Evolutionary conservation across 768 basidiomycete genomes (phyloP), one percentile per base, ranked within the genome.

Genomic region (Tylopilus vinaceipallidus): DNA sequence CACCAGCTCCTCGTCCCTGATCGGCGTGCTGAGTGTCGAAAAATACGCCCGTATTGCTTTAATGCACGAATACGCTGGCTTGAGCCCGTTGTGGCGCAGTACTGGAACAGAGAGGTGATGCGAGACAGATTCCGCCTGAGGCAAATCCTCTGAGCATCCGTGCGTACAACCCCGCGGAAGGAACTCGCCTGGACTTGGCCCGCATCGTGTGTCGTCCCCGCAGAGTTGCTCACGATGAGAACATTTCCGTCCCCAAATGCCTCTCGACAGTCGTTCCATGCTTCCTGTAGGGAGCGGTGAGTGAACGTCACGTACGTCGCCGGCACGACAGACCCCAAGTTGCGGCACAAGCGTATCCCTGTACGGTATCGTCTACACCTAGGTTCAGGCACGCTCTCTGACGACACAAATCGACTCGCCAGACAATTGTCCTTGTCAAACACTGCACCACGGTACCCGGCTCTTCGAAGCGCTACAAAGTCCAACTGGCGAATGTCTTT

Each of bases 351-450:
- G 75, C 3, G 69, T 66, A 62, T 98, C 95, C 39, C 76, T 67
- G 62, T 89, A 71, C 0, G 95, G 95, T 27, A 83, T 64, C 2
- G 95, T 95, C 95, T 97, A 41, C 22, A 20, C 3, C 9, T 3
- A 22, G 22, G 49, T 45, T 11, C 12, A 22, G 26, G 10, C 10
- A 17, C 26, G n/a, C 7, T 4, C 4, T 1, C n/a, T 2, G 0
- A 11, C 7, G 27, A 22, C 2, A 16, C 9, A 5, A 8, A 41
- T 5, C 16, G 4, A 72, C 86, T 24, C 55, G 91, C 95, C 56
- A 98, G 71, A 63, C 95, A 98, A 60, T 99, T 98, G 64, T 99
- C 95, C 71, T 98, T 98, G 77, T 98, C 95, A 57, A 98, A 88
- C 2, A 99, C 83, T 3, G 87, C 90, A n/a, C 89, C 93, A 39